Conservation (phyloP, 352 stramenopile species). For the Phytophthora foliorum region DNA sequence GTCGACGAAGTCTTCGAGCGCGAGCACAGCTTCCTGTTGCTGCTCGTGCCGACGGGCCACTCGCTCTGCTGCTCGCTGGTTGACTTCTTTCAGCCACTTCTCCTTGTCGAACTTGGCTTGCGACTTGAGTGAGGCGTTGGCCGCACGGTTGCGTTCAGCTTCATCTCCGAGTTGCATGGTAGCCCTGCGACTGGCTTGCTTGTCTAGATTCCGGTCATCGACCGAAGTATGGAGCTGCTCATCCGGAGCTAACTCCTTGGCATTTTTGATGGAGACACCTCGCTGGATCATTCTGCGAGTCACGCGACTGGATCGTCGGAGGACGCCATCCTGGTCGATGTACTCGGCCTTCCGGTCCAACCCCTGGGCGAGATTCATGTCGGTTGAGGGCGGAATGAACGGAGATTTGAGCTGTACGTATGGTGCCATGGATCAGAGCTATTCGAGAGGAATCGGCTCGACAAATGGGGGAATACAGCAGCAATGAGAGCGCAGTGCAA, state of each 20-base stretch:
- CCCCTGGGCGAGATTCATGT: slow-evolving; percentile 16
- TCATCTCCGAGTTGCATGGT: slow-evolving; percentile 19
- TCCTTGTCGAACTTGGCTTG: slow-evolving; percentile 38
- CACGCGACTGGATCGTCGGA: slow-evolving; percentile 45
- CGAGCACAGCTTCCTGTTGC: slow-evolving; percentile 20
- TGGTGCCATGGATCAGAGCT: slow-evolving; percentile 11
- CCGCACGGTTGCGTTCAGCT: slow-evolving; percentile 21
- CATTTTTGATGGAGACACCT: slow-evolving; percentile 49
- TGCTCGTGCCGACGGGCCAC: slow-evolving; percentile 48
- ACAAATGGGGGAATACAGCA: slow-evolving; percentile 22
- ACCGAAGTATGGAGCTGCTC: slow-evolving; percentile 44
- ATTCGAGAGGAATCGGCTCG: neutral
- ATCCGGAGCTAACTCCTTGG: slow-evolving; percentile 21
- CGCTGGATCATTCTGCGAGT: slow-evolving; percentile 45
- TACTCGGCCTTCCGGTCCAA: slow-evolving; percentile 53
- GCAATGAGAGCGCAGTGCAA: neutral
- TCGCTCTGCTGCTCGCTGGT: slow-evolving; percentile 40
- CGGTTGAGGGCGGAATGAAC: slow-evolving; percentile 2
- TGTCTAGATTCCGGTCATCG: slow-evolving; percentile 4
- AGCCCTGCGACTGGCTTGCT: slow-evolving; percentile 1
- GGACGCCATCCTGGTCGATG: slow-evolving; percentile 53
- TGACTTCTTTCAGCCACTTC: slow-evolving; percentile 42
- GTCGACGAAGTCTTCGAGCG: slow-evolving; percentile 27
- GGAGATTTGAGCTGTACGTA: slow-evolving; percentile 37
- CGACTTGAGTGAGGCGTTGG: slow-evolving; percentile 50